Evolutionary conservation across 495 filamentous ascomycete species (phyloP).

Genomic region (Penicillium manginii): DNA sequence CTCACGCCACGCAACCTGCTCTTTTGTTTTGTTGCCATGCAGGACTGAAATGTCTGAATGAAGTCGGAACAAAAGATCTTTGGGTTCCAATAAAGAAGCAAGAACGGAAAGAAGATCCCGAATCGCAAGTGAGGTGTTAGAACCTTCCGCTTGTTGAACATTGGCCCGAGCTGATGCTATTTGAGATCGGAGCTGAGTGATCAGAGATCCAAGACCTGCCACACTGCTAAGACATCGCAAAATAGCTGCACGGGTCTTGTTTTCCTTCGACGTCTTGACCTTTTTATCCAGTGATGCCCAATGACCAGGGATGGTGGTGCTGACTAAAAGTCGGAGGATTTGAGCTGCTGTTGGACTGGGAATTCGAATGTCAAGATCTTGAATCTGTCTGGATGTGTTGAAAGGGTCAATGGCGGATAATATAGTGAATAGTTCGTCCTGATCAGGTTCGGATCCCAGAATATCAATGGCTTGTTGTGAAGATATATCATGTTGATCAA

Average conservation of each 20-base stretch:
- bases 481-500: constrained; percentile 35
- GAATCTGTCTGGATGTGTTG: constrained; percentile 30
- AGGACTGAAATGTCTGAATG: constrained; percentile 50
- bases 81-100: constrained; percentile 58
- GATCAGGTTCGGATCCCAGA: constrained; percentile 67
- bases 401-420: constrained; percentile 57
- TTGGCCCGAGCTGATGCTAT: constrained; percentile 39
- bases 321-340: constrained; percentile 70
- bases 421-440: constrained; percentile 54
- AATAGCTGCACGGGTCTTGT: constrained; percentile 50
- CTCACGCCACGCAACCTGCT: constrained; percentile 67
- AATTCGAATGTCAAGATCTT: constrained; percentile 61
- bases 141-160: constrained; percentile 32
- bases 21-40: constrained; percentile 37
- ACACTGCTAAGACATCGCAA: constrained; percentile 72
- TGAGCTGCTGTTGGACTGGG: constrained; percentile 69
- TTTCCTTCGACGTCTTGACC: constrained; percentile 34
- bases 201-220: constrained; percentile 70
- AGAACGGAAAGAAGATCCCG: constrained; percentile 49
- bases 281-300: constrained; percentile 66
- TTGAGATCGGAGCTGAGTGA: constrained; percentile 61
- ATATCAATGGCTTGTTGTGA: constrained; percentile 63
- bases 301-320: constrained; percentile 72
- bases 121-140: constrained; percentile 32
- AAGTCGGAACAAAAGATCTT: constrained; percentile 56